Base-by-base conservation (phyloP, 192 early-diverging fungal species). In the Oehlia diaphana region DNA sequence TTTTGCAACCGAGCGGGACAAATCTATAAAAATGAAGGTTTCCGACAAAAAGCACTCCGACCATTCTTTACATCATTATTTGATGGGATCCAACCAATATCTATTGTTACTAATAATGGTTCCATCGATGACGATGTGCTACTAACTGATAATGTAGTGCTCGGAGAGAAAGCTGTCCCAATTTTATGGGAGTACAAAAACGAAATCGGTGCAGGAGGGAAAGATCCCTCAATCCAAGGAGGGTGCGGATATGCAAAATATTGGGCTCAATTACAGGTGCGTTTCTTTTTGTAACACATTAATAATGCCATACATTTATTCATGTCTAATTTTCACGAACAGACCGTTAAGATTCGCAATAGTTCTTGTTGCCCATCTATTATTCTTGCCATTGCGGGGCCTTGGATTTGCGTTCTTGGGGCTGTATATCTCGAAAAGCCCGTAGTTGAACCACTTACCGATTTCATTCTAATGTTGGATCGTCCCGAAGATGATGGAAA, bases 131-230 rank as follows among this genome's bases (percentile, higher is more conserved):
- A 50, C 35, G 23, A 73, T 49, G 47, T 58, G 28, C 21, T 73
- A 58, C 49, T 73, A 58, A 73, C 14, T 58, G 23, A 39, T 73
- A 58, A 26, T 49, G 13, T 28, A 31, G 21, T 21, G 39, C 28
- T 73, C 10, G 13, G 72, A 26, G 72, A 73, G 7, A 73, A 73
- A 37, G 49, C 72, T 58, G 49, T 12, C 1, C 23, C 26, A 53
- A 12, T 74, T 61, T 23, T 74, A 35, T 74, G 50, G 72, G 28
- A 74, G 37, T 58, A 58, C 23, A 74, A 74, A 33, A 74, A 74
- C 6, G 50, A 74, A 21, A 74, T 74, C 61, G 53, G 26, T 23
- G 61, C 49, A 19, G 21, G 50, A 33, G 72, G 13, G 3, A 35
- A 49, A 33, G 50, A 74, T 74, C 49, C 49, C 61, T 74, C 49